Percentiles rank a stretch among this genome's conserved stretches.
These are phyloP conservation scores for Boletellus ananiceps DNA, from an alignment of 768 basidiomycete genomes.

Conservation along the genomic window DNA sequence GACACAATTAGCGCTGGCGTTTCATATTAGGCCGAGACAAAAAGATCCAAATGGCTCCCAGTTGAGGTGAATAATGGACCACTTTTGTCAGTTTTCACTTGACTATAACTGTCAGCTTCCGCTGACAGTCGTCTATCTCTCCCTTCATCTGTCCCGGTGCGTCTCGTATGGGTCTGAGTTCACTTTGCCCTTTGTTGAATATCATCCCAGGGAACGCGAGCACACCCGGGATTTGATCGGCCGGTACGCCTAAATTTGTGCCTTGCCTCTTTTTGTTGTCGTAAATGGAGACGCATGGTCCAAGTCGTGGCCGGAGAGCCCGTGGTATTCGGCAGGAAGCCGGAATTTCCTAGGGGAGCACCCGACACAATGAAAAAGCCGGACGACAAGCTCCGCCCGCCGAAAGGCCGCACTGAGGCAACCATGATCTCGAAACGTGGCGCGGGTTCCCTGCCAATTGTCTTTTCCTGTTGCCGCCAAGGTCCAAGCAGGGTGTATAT, in stretches of 20 bases:
- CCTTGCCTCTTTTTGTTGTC: slow-evolving; percentile 20
- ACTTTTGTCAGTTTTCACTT: neutral
- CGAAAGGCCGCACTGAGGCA: slow-evolving; percentile 1
- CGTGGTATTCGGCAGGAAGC: neutral
- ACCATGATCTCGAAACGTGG: slow-evolving; percentile 1
- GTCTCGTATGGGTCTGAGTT: neutral
- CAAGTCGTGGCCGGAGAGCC: slow-evolving; percentile 5
- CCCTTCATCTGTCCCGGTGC: neutral
- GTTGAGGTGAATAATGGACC: neutral
- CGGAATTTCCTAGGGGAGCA: neutral
- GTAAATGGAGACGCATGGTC: slow-evolving; percentile 6
- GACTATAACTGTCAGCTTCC: neutral
- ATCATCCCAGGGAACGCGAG: neutral
- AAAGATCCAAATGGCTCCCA: slow-evolving; percentile 5
- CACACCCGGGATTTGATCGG: neutral
- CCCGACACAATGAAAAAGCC: slow-evolving; percentile 19
- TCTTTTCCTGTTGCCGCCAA: slow-evolving; percentile 3
- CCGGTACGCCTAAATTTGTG: neutral
- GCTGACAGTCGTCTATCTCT: neutral
- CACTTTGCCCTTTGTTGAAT: neutral
- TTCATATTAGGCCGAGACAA: slow-evolving; percentile 14
- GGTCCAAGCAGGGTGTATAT: slow-evolving; percentile 10
- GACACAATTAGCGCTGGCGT: slow-evolving; percentile 20
- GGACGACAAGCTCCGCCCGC: slow-evolving; percentile 4
- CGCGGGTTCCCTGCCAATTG: slow-evolving; percentile 10